A percentile compares a stretch with the other conserved stretches of the same genome.
phyloP scores from a whole-genome alignment of 345 rosid species.

The Stellera chamaejasme region DNA sequence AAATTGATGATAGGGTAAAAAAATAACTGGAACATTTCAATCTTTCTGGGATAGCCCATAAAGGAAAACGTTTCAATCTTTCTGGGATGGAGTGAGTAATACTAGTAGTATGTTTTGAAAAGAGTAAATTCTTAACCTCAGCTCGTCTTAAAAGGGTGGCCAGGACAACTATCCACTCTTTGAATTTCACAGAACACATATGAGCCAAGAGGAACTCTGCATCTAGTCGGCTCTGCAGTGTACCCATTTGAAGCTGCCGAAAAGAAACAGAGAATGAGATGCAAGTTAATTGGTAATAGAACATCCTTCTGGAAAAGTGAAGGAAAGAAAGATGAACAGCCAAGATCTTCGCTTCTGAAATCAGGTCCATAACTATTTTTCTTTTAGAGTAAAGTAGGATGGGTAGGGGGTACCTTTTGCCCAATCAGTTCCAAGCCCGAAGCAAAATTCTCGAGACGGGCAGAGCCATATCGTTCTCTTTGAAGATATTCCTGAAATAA shows the following conservation, averaged over 20 bases:
- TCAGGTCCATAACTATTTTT: too few relatives aligned
- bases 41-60: too few relatives aligned
- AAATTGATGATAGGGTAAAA: too few relatives aligned
- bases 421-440: slow-evolving; percentile 89
- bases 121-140: slow-evolving; percentile 45
- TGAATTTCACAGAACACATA: slow-evolving; percentile 98
- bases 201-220: slow-evolving; percentile 97
- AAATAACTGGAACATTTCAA: too few relatives aligned
- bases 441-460: slow-evolving; percentile 86
- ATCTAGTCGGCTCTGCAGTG: slow-evolving; percentile 84
- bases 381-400: too few relatives aligned
- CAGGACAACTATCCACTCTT: slow-evolving; percentile 97
- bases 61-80: too few relatives aligned
- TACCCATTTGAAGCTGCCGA: slow-evolving; percentile 88
- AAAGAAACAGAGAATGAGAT: not conserved
- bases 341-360: too few relatives aligned
- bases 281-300: too few relatives aligned
- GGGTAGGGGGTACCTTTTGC: slow-evolving; percentile 44
- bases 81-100: not conserved
- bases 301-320: too few relatives aligned
- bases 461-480: slow-evolving; percentile 79
- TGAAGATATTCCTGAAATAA: slow-evolving; percentile 86
- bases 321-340: too few relatives aligned
- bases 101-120: not conserved
- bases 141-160: slow-evolving; percentile 87